phyloP scores from a whole-genome alignment of 2,329 filamentous ascomycete genomes.

The Plenodomus biglobosus region DNA sequence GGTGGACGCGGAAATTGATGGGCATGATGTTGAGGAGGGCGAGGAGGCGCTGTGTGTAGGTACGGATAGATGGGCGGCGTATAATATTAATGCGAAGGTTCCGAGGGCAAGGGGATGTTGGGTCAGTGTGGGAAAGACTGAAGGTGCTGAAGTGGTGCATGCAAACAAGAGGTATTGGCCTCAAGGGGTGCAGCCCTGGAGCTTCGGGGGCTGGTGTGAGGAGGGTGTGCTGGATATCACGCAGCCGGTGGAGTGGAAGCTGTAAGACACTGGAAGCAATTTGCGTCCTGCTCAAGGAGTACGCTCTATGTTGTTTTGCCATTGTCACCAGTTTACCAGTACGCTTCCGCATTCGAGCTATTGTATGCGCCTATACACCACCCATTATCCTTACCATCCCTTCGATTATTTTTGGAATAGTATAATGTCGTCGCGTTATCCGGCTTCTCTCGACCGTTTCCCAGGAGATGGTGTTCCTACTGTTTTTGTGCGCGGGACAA shows the following conservation, averaged over 20 bases:
- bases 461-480: background rate
- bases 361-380: no score
- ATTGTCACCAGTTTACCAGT: no score
- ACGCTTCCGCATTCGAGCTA: no score
- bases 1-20: conserved; percentile 15
- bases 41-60: conserved; percentile 24
- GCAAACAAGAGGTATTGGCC: conserved; percentile 25
- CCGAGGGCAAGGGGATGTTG: conserved; percentile 31
- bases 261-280: conserved; percentile 10
- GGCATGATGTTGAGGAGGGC: conserved; percentile 25
- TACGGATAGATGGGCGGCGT: conserved; percentile 30
- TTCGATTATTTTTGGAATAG: no score
- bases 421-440: no score
- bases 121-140: conserved; percentile 12
- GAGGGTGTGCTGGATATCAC: conserved; percentile 27
- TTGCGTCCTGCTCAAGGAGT: background rate
- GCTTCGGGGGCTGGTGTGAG: conserved; percentile 35
- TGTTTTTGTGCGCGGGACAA: background rate
- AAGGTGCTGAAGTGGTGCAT: background rate
- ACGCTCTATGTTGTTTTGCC: no score
- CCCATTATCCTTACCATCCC: no score
- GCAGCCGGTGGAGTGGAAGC: conserved; percentile 30
- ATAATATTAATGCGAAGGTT: conserved; percentile 20
- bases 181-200: conserved; percentile 21
- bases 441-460: no score